Conservation (phyloP, 2,329 filamentous ascomycete genomes). For the Diplodia mutila region DNA sequence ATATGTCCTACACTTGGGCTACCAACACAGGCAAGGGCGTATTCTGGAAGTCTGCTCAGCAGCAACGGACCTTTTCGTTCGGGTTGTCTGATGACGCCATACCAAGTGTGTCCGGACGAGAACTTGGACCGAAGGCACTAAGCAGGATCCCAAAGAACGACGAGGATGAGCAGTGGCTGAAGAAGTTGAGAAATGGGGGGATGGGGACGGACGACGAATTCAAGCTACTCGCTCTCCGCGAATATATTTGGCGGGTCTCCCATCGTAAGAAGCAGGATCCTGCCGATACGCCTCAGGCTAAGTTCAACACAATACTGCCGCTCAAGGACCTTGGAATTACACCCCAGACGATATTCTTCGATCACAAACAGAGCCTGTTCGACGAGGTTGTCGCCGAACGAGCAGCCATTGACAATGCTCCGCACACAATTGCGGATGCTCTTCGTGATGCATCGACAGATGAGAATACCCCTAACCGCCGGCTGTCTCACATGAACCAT, state of each 20-base stretch:
- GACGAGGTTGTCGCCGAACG: slow-evolving; percentile 39
- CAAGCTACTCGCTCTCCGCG: slow-evolving; percentile 81
- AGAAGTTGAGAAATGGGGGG: slow-evolving; percentile 80
- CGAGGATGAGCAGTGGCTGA: slow-evolving; percentile 93
- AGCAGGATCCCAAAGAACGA: slow-evolving; percentile 74
- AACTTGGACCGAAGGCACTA: slow-evolving; percentile 61
- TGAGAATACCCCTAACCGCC: slow-evolving; percentile 59
- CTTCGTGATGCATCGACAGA: slow-evolving; percentile 88
- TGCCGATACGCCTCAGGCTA: slow-evolving; percentile 52
- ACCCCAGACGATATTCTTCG: slow-evolving; percentile 90
- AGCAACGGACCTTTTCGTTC: slow-evolving; percentile 71
- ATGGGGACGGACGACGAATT: slow-evolving; percentile 82
- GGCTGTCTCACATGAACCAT: slow-evolving; percentile 45
- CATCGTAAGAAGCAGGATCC: slow-evolving; percentile 61
- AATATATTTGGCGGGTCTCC: slow-evolving; percentile 89
- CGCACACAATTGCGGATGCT: slow-evolving; percentile 86
- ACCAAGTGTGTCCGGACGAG: slow-evolving; percentile 60
- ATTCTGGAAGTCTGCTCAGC: slow-evolving; percentile 82
- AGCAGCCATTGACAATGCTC: slow-evolving; percentile 44
- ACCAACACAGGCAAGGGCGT: slow-evolving; percentile 75
- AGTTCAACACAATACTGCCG: slow-evolving; percentile 71
- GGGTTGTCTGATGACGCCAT: slow-evolving; percentile 60
- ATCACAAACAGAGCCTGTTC: slow-evolving; percentile 67
- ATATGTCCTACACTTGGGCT: slow-evolving; percentile 86
- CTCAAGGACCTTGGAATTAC: slow-evolving; percentile 76